These are phyloP conservation scores for Oryza nivara DNA, from an alignment of 176 grass and related monocot genomes.

Conservation along the genomic window DNA sequence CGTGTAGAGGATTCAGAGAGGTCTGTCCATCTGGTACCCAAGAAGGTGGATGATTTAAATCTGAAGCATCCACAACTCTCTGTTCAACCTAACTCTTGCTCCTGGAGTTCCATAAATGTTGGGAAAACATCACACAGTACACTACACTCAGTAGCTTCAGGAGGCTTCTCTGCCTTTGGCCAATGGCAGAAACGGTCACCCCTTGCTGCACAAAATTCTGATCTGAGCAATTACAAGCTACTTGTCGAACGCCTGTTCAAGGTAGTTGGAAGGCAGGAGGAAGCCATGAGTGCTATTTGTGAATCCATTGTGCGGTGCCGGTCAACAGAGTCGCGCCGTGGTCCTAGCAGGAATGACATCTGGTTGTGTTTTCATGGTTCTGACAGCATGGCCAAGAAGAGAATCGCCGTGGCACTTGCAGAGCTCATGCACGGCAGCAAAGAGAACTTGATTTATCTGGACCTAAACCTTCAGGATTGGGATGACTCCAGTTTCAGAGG, in stretches of 20 bases:
- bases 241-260: slow-evolving; percentile 61
- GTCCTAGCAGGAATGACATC: slow-evolving; percentile 62
- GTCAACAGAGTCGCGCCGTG: slow-evolving; percentile 43
- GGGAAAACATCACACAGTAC: slow-evolving; percentile 38
- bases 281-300: slow-evolving; percentile 68
- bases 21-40: slow-evolving; percentile 32
- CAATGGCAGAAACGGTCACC: slow-evolving; percentile 51
- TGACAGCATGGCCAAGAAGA: slow-evolving; percentile 71
- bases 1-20: slow-evolving; percentile 36
- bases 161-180: slow-evolving; percentile 55
- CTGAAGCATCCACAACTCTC: slow-evolving; percentile 38
- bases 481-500: slow-evolving; percentile 59
- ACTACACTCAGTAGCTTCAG: slow-evolving; percentile 40
- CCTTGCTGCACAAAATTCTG: slow-evolving; percentile 41
- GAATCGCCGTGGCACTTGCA: slow-evolving; percentile 62
- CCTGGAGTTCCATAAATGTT: slow-evolving; percentile 33
- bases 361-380: slow-evolving; percentile 86
- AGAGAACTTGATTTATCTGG: slow-evolving; percentile 69
- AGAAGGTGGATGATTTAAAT: slow-evolving; percentile 50
- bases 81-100: slow-evolving; percentile 46
- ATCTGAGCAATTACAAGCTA: slow-evolving; percentile 74
- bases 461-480: slow-evolving; percentile 61
- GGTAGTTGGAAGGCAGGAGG: slow-evolving; percentile 82
- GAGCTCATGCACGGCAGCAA: slow-evolving; percentile 65
- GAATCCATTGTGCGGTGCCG: slow-evolving; percentile 49